Percentiles rank a stretch among this genome's conserved stretches.
These are phyloP conservation scores for Cercophora samala DNA, from an alignment of 495 filamentous ascomycete species.

Conservation along the genomic window DNA sequence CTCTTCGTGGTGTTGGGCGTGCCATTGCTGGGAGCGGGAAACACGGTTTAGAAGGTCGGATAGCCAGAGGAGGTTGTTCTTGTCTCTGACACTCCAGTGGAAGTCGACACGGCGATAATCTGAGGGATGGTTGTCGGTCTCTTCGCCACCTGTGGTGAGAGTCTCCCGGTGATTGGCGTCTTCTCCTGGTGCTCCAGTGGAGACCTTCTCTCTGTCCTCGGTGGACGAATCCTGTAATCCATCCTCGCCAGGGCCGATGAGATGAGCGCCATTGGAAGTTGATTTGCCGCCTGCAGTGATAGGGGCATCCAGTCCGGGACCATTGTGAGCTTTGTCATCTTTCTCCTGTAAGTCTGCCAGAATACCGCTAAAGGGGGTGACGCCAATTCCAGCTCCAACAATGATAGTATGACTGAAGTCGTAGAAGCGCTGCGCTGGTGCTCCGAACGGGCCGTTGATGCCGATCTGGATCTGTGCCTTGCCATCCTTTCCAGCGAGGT, in stretches of 20 bases:
- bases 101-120: slow-evolving; percentile 39
- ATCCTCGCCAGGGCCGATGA: not conserved
- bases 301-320: not conserved
- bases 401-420: slow-evolving; percentile 38
- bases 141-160: not conserved
- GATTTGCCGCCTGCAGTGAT: not conserved
- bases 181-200: not conserved
- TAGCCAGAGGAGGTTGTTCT: slow-evolving; percentile 41
- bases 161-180: not conserved
- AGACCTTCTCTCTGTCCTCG: not conserved
- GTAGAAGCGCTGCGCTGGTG: slow-evolving; percentile 38
- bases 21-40: slow-evolving; percentile 19
- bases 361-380: slow-evolving; percentile 42
- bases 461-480: slow-evolving; percentile 38
- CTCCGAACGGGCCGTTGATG: slow-evolving; percentile 33
- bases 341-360: slow-evolving; percentile 34
- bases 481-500: slow-evolving; percentile 38
- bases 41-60: slow-evolving; percentile 40
- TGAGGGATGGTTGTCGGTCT: not conserved
- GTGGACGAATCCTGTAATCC: not conserved
- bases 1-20: slow-evolving; percentile 6
- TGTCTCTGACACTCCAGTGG: slow-evolving; percentile 42
- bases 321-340: slow-evolving; percentile 17
- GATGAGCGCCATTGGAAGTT: not conserved
- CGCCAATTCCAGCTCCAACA: slow-evolving; percentile 39